Base-by-base conservation (phyloP, 352 stramenopile species). In the Phytophthora palmivora region DNA sequence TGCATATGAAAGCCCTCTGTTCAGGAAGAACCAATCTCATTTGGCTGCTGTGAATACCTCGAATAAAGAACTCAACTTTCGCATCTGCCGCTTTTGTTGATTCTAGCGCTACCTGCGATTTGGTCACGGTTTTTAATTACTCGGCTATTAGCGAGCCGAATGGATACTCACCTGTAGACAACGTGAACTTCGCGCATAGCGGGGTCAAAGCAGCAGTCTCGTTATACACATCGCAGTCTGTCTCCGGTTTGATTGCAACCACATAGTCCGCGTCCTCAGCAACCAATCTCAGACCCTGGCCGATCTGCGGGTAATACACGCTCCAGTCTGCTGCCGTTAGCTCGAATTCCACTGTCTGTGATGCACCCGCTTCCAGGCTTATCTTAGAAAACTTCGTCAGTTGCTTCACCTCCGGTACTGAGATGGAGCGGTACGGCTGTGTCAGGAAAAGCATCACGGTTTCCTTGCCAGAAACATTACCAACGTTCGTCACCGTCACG, bases 341-440 rank as follows among this genome's bases (percentile, higher is more conserved):
- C 19, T 38, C 18, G 46, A 54, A 54, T 19, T 19, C 19, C 46
- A 54, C 18, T 18, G 46, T 42, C 18, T 33, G 44, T 10, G 28
- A 51, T n/a, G 11, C 26, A 39, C 44, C 44, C 4, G 21, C 53
- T n/a, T 62, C 53, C 32, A 62, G 42, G 34, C 16, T 62, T 22
- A 54, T 54, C 42, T 58, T 62, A 5, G 33, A 47, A 19, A 62
- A 54, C 41, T 62, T 47, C 33, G 54, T 62, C 15, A 62, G 33
- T 15, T 62, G 53, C 22, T 62, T 62, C 43, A 62, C 33, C 33
- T 62, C 43, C 5, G 53, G 33, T 36, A 62, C 53, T 21, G 53
- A 53, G 24, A 62, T 47, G 12, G 53, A 62, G 2, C 53, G 42
- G 24, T 62, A 62, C 21, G 53, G 42, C n/a, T 61, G 51, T 6